Conservation (phyloP, 441 rosid genomes). For the Gossypium schwendimanii region DNA sequence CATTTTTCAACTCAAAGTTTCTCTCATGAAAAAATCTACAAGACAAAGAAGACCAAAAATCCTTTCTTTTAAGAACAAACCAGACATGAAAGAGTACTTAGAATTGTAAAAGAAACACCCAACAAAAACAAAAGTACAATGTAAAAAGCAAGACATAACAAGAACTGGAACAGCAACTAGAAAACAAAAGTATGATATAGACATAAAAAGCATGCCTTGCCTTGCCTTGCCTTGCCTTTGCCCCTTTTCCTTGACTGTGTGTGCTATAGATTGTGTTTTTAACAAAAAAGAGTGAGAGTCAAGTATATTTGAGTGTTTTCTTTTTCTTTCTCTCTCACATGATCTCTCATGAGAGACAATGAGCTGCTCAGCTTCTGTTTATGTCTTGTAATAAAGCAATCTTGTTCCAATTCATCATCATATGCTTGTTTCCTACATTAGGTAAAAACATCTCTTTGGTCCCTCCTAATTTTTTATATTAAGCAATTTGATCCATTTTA, state of each 20-base stretch:
- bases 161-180: constrained; percentile 27
- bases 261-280: not conserved
- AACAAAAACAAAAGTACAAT: constrained; percentile 21
- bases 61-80: constrained; percentile 23
- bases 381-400: constrained; percentile 26
- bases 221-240: constrained; percentile 15
- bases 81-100: constrained; percentile 20
- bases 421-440: constrained; percentile 5
- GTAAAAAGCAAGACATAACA: constrained; percentile 20
- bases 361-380: constrained; percentile 34
- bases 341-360: constrained; percentile 27
- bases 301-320: not conserved
- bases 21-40: constrained; percentile 19
- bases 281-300: not conserved
- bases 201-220: constrained; percentile 24
- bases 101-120: constrained; percentile 22
- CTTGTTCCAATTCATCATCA: constrained; percentile 25
- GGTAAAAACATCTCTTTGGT: too few species aligned
- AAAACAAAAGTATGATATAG: constrained; percentile 26
- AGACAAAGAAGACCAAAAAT: constrained; percentile 7
- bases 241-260: constrained; percentile 6
- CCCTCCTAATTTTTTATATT: too few species aligned
- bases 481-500: too few species aligned
- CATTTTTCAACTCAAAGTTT: constrained; percentile 32
- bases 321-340: constrained; percentile 14